Conservation (phyloP, 2,329 filamentous ascomycete species). For the Fusarium sp. region DNA sequence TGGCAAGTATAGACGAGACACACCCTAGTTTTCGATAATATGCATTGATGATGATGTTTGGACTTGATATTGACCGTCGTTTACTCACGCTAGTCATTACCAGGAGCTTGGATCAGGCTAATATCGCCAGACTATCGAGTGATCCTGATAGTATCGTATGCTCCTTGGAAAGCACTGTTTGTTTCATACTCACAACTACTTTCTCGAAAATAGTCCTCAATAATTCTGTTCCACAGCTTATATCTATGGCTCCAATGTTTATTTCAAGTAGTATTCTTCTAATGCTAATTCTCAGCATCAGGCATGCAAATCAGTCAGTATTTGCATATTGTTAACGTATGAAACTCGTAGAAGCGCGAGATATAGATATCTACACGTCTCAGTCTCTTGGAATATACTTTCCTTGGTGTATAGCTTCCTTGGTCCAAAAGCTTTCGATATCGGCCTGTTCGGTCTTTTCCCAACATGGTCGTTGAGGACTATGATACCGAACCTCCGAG, state of each 20-base stretch:
- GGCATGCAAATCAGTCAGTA: neutral
- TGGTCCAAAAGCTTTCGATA: neutral
- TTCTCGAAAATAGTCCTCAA: neutral
- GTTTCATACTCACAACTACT: neutral
- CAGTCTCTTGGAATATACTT: accelerated
- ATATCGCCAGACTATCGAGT: neutral
- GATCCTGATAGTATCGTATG: neutral
- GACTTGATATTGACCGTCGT: neutral
- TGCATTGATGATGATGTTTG: neutral
- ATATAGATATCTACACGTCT: neutral
- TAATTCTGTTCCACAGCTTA: accelerated
- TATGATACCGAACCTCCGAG: too few relatives aligned
- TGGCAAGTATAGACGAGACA: conserved; percentile 21
- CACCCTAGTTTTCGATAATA: neutral
- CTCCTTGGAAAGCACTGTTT: neutral
- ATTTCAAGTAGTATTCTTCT: too few relatives aligned
- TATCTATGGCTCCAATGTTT: neutral
- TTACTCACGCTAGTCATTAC: neutral
- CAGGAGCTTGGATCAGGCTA: neutral
- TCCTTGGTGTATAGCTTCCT: neutral
- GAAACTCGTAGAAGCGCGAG: neutral
- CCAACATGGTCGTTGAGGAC: neutral
- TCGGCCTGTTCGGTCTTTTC: neutral
- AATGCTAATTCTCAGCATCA: neutral
- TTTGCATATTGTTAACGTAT: accelerated